Evolutionary conservation across 2,329 filamentous ascomycete species (phyloP).

Genomic region (Cryphonectria nitschkei): DNA sequence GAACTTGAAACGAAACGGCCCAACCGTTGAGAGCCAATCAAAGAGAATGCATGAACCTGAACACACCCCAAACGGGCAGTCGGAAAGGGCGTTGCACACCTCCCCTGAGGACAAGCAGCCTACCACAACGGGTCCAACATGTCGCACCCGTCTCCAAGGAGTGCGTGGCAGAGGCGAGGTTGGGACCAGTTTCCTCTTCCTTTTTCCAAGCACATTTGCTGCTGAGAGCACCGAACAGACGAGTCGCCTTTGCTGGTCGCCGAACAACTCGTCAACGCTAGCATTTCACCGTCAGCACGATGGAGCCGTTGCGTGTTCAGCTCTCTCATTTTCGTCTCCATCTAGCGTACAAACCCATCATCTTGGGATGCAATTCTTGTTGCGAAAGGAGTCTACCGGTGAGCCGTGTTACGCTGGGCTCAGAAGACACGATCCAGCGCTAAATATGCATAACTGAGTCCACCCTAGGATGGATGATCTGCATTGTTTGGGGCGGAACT

Average conservation of each 20-base stretch:
- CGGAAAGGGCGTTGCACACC: background rate
- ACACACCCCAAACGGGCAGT: background rate
- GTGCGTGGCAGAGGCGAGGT: background rate
- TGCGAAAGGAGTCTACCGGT: background rate
- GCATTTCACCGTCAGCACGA: background rate
- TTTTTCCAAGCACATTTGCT: background rate
- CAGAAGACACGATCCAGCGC: slow-evolving; percentile 7
- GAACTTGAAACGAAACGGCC: slow-evolving; percentile 23
- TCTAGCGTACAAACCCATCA: background rate
- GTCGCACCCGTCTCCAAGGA: background rate
- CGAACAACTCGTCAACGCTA: background rate
- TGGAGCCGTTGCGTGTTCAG: background rate
- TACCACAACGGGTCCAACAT: background rate
- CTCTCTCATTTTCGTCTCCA: background rate
- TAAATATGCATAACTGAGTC: slow-evolving; percentile 14
- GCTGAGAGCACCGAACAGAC: background rate
- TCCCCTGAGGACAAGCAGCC: background rate
- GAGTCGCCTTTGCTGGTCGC: background rate
- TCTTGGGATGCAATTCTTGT: background rate
- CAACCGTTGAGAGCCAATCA: slow-evolving; percentile 16
- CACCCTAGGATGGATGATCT: slow-evolving; percentile 12
- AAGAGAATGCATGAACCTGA: background rate
- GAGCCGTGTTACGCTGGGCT: background rate
- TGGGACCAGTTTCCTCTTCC: background rate
- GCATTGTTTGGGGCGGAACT: slow-evolving; percentile 10